phyloP scores from a whole-genome alignment of 1,284 basidiomycete species.

The Irpex sp. region DNA sequence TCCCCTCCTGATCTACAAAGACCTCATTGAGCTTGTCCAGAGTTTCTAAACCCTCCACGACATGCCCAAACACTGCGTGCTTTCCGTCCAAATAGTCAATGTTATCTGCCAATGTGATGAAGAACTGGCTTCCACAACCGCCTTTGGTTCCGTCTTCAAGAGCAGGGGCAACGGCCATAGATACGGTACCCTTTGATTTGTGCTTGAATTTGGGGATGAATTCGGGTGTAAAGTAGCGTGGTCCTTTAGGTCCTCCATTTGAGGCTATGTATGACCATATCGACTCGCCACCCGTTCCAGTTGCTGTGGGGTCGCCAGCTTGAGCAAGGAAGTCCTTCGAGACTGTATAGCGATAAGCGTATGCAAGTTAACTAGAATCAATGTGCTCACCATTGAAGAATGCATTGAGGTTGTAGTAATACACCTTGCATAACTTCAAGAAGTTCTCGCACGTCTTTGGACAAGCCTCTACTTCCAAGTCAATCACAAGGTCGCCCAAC shows the following conservation, averaged over 20 bases:
- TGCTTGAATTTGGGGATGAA: constrained; percentile 83
- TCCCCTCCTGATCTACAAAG: constrained; percentile 82
- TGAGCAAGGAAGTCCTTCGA: constrained; percentile 97
- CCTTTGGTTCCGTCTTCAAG: constrained; percentile 62
- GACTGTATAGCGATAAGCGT: constrained; percentile 44
- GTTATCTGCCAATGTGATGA: constrained; percentile 87
- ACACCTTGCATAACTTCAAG: constrained; percentile 93
- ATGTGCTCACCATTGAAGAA: constrained; percentile 89
- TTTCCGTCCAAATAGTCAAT: constrained; percentile 96
- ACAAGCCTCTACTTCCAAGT: constrained; percentile 89
- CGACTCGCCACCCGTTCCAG: constrained; percentile 89
- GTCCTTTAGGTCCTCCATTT: constrained; percentile 36
- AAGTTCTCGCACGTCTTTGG: constrained; percentile 94
- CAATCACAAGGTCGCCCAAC: constrained; percentile 93
- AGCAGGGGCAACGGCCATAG: constrained; percentile 88
- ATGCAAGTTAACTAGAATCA: constrained; percentile 1
- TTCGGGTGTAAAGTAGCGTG: constrained; percentile 85
- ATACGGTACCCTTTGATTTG: constrained; percentile 83
- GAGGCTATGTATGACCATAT: constrained; percentile 73
- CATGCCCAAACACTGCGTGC: constrained; percentile 93
- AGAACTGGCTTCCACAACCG: constrained; percentile 95
- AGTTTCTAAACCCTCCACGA: constrained; percentile 92
- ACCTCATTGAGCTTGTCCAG: constrained; percentile 92
- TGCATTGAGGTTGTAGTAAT: constrained; percentile 94
- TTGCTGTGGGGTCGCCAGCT: constrained; percentile 92